A percentile compares a stretch with the other conserved stretches of the same genome.
These are phyloP conservation scores for Apiospora koreana DNA, from an alignment of 2,329 filamentous ascomycete species.

Conservation along the genomic window DNA sequence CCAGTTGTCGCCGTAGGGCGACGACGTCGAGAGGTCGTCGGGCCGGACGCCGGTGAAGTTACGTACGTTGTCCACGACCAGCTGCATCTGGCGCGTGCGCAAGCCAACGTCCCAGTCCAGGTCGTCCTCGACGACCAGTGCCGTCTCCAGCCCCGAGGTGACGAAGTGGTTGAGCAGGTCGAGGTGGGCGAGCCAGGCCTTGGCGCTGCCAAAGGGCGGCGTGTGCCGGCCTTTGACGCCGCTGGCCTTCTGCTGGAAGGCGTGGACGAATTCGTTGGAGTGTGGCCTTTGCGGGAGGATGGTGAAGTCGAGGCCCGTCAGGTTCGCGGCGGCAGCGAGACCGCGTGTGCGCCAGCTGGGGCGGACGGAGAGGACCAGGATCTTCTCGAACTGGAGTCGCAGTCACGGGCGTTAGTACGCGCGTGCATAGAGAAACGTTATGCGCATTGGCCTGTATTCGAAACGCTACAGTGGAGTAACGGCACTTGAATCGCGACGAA, in stretches of 20 bases:
- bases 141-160: conserved; percentile 30
- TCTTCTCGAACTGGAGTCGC: conserved; percentile 24
- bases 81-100: conserved; percentile 29
- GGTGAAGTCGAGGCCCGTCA: conserved; percentile 32
- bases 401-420: neutral
- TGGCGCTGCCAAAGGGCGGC: conserved; percentile 22
- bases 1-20: conserved; percentile 30
- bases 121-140: conserved; percentile 42
- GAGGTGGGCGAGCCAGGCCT: conserved; percentile 33
- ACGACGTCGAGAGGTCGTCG: conserved; percentile 23
- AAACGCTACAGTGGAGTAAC: neutral
- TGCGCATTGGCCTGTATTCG: neutral
- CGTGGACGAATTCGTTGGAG: conserved; percentile 28
- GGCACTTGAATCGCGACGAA: neutral
- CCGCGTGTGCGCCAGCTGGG: conserved; percentile 38
- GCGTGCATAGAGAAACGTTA: neutral
- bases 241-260: conserved; percentile 28
- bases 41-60: conserved; percentile 23
- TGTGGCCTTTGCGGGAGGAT: conserved; percentile 35
- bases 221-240: neutral
- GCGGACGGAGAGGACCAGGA: conserved; percentile 33
- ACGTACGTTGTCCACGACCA: conserved; percentile 32
- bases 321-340: conserved; percentile 33
- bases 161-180: conserved; percentile 32
- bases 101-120: conserved; percentile 42